Percentiles rank a stretch among this genome's conserved stretches.
Evolutionary conservation across 148 eudicot genomes (phyloP).

Genomic region (Rhododendron williamsianum): DNA sequence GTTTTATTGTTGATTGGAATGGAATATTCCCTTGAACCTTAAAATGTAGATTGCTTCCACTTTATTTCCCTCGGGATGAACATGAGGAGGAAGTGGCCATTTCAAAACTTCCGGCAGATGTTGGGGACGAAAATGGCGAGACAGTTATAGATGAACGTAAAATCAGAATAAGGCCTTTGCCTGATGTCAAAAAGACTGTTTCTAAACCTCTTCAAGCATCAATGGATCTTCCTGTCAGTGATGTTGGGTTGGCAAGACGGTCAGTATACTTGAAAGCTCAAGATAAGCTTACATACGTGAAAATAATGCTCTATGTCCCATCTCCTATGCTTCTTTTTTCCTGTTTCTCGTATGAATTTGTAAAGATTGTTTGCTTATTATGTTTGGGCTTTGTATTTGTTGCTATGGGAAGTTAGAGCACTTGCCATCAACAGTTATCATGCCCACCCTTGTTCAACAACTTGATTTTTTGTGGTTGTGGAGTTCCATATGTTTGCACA

Average conservation of each 20-base stretch:
- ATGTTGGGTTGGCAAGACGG: constrained; percentile 67
- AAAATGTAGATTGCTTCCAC: constrained; percentile 77
- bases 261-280: constrained; percentile 26
- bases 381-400: not conserved
- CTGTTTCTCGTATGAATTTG: not conserved
- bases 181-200: constrained; percentile 54
- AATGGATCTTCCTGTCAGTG: constrained; percentile 59
- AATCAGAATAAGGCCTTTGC: constrained; percentile 88
- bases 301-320: not conserved
- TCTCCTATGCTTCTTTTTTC: not conserved
- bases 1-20: not conserved
- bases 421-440: not conserved
- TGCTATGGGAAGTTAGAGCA: not conserved
- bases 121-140: constrained; percentile 99
- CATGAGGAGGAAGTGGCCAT: constrained; percentile 89
- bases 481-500: not conserved
- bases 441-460: not conserved
- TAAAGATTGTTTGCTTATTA: not conserved
- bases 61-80: constrained; percentile 96
- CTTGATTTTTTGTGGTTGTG: not conserved
- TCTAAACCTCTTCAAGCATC: constrained; percentile 52
- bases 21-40: not conserved
- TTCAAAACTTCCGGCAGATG: constrained; percentile 94
- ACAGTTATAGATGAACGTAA: constrained; percentile 92
- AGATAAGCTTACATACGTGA: not conserved